Conservation (phyloP, 148 eudicot species). For the Hydrangea macrophylla region DNA sequence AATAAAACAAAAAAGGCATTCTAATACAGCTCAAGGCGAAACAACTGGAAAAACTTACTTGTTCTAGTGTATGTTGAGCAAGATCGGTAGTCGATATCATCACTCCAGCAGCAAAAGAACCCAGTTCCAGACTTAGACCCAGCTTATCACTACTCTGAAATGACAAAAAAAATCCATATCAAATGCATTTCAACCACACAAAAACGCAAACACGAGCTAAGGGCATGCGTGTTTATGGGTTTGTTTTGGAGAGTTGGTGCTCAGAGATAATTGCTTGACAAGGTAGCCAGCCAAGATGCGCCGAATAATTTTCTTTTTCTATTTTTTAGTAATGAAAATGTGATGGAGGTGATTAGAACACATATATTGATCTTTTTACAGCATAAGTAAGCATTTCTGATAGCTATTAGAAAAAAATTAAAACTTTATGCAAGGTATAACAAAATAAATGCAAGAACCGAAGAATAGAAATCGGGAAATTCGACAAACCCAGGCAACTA, state of each 20-base stretch:
- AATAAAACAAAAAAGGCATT: neutral
- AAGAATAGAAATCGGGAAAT: constrained; percentile 14
- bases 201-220: neutral
- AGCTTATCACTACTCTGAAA: constrained; percentile 97
- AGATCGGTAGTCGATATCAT: constrained; percentile 98
- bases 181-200: constrained; percentile 11
- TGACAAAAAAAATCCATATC: constrained; percentile 22
- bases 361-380: neutral
- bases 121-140: constrained; percentile 93
- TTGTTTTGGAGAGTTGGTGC: constrained; percentile 2
- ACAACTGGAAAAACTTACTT: constrained; percentile 40
- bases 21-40: no score
- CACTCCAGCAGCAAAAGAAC: constrained; percentile 99
- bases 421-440: neutral
- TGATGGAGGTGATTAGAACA: neutral
- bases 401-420: neutral
- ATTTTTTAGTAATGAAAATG: neutral
- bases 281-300: neutral
- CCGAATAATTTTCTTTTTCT: no score
- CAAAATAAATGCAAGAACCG: constrained; percentile 1
- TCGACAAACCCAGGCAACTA: constrained; percentile 92
- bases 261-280: neutral
- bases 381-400: neutral
- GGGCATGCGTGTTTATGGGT: neutral
- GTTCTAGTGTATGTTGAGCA: constrained; percentile 97